Conservation (phyloP, 208 protist genomes). For the Tritrichomonas musculus region DNA sequence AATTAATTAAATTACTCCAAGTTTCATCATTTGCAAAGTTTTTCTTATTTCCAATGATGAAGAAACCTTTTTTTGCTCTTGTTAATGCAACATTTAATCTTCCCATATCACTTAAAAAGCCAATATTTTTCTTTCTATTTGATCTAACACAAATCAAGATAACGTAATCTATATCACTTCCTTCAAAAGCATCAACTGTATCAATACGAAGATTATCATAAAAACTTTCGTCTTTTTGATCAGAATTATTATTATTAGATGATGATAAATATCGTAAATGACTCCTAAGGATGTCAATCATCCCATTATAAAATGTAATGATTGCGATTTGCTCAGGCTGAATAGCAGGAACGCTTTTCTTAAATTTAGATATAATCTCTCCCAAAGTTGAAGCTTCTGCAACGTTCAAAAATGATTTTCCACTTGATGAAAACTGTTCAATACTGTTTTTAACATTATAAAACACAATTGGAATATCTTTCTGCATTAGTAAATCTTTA, state of each 20-base stretch:
- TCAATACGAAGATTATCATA: background rate
- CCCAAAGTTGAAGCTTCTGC: background rate
- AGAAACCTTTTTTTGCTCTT: background rate
- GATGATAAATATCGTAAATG: too few relatives aligned
- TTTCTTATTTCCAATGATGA: background rate
- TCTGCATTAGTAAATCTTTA: too few relatives aligned
- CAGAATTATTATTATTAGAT: too few relatives aligned
- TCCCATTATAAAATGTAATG: background rate
- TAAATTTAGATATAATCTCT: background rate
- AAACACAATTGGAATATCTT: too few relatives aligned
- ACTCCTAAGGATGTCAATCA: too few relatives aligned
- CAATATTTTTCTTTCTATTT: background rate
- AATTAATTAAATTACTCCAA: background rate
- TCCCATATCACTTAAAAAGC: background rate
- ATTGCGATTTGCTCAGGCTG: background rate
- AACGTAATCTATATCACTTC: background rate
- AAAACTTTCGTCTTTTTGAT: too few relatives aligned
- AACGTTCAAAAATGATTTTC: background rate
- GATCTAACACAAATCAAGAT: background rate
- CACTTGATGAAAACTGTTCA: background rate
- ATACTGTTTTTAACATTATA: too few relatives aligned
- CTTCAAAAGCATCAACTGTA: constrained; percentile 32
- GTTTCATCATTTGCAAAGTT: background rate
- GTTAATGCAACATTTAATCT: constrained; percentile 4
- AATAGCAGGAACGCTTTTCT: background rate